These are phyloP conservation scores for Trypanosoma grayi DNA, from an alignment of 208 protist genomes.

Conservation along the genomic window DNA sequence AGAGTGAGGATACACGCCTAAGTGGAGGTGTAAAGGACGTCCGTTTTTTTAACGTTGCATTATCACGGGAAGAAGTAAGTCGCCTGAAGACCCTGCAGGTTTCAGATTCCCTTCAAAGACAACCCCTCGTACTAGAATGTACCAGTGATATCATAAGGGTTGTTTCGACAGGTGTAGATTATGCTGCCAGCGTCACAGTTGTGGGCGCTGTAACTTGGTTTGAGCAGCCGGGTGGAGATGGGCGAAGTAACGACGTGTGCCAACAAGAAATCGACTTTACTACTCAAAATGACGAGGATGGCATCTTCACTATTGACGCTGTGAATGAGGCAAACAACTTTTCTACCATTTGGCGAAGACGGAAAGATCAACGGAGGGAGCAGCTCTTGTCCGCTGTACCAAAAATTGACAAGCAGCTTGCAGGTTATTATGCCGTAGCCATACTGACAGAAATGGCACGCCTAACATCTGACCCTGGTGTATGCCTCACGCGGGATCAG, in stretches of 20 bases:
- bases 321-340: conserved; percentile 20
- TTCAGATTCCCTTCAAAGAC: not conserved
- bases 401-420: conserved; percentile 38
- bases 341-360: conserved; percentile 18
- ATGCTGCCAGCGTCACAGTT: conserved; percentile 1
- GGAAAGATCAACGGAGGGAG: conserved; percentile 24
- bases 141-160: conserved; percentile 14
- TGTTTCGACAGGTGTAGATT: not conserved
- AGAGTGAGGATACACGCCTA: conserved; percentile 35
- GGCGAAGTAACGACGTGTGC: conserved; percentile 27
- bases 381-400: conserved; percentile 30
- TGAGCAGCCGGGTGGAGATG: conserved; percentile 6
- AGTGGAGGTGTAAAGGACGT: conserved; percentile 74
- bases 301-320: conserved; percentile 34
- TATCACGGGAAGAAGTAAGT: conserved; percentile 29
- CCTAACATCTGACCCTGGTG: not conserved
- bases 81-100: not conserved
- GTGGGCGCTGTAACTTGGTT: conserved; percentile 25
- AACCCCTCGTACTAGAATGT: conserved; percentile 12
- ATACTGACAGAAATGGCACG: conserved; percentile 27
- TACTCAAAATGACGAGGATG: conserved; percentile 41
- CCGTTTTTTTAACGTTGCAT: conserved; percentile 60
- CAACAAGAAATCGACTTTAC: conserved; percentile 74
- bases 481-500: conserved; percentile 5
- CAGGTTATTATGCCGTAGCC: conserved; percentile 27